Base-by-base conservation (phyloP, 1,139 yeast genomes). In the Meyerozyma athensensis region DNA sequence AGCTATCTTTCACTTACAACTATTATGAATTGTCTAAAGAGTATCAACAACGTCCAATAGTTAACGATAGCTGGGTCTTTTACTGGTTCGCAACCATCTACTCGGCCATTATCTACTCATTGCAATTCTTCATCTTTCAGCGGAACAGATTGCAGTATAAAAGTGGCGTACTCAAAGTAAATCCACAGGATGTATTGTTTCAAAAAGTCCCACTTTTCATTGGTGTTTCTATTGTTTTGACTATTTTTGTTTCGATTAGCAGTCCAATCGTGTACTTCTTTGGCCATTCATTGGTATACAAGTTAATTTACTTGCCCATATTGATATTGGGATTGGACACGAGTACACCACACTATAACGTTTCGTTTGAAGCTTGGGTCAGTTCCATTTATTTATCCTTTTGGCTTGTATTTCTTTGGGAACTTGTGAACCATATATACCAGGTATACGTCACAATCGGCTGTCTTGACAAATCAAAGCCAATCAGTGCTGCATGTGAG, bases 381-480 rank as follows among this genome's bases (percentile, higher is more conserved):
- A 58, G 63, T 34, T 46, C 74, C 5, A 49, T 68, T 2, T 55
- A 65, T 32, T 49, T 68, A 2, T 60, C 79, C 4, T 65, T 70
- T 43, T 49, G 72, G 8, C 46, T 72, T 4, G 48, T 71, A 4
- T 48, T 72, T 30, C 50, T 68, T 16, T 84, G 89, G 85, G 89
- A 82, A 47, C 43, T 77, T 8, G 60, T 77, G 23, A 83, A 85
- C 56, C 72, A 76, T 41, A 65, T 79, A 2, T 89, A 79, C 53
- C 68, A 77, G 45, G 81, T 87, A 4, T 90, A 86, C 57, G 73
- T 90, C 53, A 74, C 89, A 7, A 73, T 86, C 43, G 96, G 97
- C 0, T 92, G 97, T 47, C 59, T 84, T 36, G 87, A 84, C 50
- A 79, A 86, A 23, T 81, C 81, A 19, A 79, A 77, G 41, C 79